phyloP scores from a whole-genome alignment of 2,329 filamentous ascomycete genomes.

The Hypoxylon sp. region DNA sequence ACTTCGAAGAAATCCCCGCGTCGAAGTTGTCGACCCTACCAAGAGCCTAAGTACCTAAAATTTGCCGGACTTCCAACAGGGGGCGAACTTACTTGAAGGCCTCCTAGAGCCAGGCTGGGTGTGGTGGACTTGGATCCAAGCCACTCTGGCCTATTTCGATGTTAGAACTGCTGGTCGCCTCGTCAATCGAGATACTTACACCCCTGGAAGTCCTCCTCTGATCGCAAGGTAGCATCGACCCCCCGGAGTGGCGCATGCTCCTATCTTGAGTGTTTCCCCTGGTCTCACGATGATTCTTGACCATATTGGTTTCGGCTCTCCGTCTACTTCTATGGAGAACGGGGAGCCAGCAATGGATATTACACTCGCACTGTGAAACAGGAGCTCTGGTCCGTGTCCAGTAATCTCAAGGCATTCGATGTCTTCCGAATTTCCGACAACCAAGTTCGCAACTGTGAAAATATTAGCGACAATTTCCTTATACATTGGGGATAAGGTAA shows the following conservation, averaged over 20 bases:
- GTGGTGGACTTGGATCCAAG: slow-evolving; percentile 46
- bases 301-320: slow-evolving; percentile 41
- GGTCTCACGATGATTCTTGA: slow-evolving; percentile 46
- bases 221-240: slow-evolving; percentile 57
- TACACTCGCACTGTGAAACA: slow-evolving; percentile 54
- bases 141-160: slow-evolving; percentile 31
- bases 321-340: slow-evolving; percentile 50
- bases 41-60: slow-evolving; percentile 23
- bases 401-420: slow-evolving; percentile 57
- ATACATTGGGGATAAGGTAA: too few relatives aligned
- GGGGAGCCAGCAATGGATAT: slow-evolving; percentile 55
- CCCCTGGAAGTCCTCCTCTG: slow-evolving; percentile 55
- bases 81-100: slow-evolving; percentile 37
- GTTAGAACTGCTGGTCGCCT: slow-evolving; percentile 51
- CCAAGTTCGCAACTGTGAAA: slow-evolving; percentile 55
- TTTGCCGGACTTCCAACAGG: not conserved
- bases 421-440: slow-evolving; percentile 54
- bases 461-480: slow-evolving; percentile 18
- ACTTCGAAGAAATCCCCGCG: slow-evolving; percentile 35
- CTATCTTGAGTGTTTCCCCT: slow-evolving; percentile 48
- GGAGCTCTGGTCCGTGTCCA: slow-evolving; percentile 54
- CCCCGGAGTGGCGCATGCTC: slow-evolving; percentile 47
- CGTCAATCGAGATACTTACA: slow-evolving; percentile 54
- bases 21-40: slow-evolving; percentile 37
- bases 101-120: slow-evolving; percentile 39